Conservation (phyloP, 176 grass and related monocot species). For the Poa pratensis region DNA sequence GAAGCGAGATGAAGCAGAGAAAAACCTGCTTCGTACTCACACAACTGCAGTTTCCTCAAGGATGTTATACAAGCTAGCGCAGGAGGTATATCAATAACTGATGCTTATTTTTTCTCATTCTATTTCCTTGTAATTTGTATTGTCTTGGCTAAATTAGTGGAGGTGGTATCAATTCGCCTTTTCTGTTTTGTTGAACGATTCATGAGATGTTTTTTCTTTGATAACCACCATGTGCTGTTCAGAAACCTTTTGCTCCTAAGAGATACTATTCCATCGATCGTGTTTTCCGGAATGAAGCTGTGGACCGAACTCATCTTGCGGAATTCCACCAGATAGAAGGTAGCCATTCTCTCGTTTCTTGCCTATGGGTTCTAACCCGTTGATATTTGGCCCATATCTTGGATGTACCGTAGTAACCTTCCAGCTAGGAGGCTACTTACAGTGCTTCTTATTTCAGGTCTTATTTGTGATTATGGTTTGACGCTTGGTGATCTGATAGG, state of each 20-base stretch:
- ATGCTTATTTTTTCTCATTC: slow-evolving; percentile 15
- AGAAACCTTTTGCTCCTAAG: slow-evolving; percentile 87
- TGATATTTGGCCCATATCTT: neutral
- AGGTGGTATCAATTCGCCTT: neutral
- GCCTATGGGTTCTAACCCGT: slow-evolving; percentile 5
- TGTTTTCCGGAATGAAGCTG: slow-evolving; percentile 96
- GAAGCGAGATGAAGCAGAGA: slow-evolving; percentile 95
- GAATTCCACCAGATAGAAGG: slow-evolving; percentile 99
- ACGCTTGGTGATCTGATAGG: slow-evolving; percentile 94
- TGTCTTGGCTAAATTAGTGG: slow-evolving; percentile 31
- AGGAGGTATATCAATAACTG: slow-evolving; percentile 59
- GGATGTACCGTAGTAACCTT: neutral
- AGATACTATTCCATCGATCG: slow-evolving; percentile 95
- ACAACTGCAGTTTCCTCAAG: slow-evolving; percentile 97
- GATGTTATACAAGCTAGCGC: slow-evolving; percentile 95
- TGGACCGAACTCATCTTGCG: slow-evolving; percentile 95
- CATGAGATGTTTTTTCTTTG: slow-evolving; percentile 13
- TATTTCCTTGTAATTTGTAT: neutral
- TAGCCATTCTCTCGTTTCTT: slow-evolving; percentile 40
- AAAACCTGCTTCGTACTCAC: slow-evolving; percentile 94
- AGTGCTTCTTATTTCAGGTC: slow-evolving; percentile 56
- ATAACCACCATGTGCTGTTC: slow-evolving; percentile 30
- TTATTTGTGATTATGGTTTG: slow-evolving; percentile 93
- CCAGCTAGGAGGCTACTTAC: neutral
- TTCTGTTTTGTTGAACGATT: slow-evolving; percentile 26